These are phyloP conservation scores for Biscutella laevigata DNA, from an alignment of 441 rosid genomes.

Conservation along the genomic window DNA sequence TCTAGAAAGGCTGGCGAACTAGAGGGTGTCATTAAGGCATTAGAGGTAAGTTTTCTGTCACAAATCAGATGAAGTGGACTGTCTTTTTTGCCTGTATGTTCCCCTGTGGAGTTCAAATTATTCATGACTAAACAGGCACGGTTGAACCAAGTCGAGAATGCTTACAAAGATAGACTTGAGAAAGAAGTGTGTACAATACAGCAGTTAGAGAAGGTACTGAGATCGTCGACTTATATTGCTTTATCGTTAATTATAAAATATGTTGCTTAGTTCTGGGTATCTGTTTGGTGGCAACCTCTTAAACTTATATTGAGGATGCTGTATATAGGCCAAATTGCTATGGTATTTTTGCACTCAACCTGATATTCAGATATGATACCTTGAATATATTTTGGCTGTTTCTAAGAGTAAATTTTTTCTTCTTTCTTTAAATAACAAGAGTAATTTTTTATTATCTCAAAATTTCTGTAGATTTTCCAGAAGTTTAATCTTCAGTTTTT, in stretches of 20 bases:
- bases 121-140: constrained; percentile 49
- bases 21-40: constrained; percentile 90
- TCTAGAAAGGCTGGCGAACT: constrained; percentile 89
- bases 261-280: constrained; percentile 2
- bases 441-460: neutral
- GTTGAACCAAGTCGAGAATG: constrained; percentile 61
- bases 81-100: neutral
- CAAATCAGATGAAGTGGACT: constrained; percentile 4
- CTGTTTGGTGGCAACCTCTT: constrained; percentile 5
- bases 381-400: constrained; percentile 3
- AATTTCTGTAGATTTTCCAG: neutral
- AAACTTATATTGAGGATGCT: constrained; percentile 5
- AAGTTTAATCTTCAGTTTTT: neutral
- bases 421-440: neutral
- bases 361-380: neutral
- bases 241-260: neutral
- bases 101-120: constrained; percentile 25
- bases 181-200: constrained; percentile 54
- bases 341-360: neutral
- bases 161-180: constrained; percentile 65
- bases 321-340: neutral
- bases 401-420: neutral
- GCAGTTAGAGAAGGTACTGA: constrained; percentile 63
- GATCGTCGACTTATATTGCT: neutral
- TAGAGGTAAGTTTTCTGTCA: constrained; percentile 51